Evolutionary conservation across 2,329 filamentous ascomycete genomes (phyloP).

Genomic region (Sphaerulina musiva): DNA sequence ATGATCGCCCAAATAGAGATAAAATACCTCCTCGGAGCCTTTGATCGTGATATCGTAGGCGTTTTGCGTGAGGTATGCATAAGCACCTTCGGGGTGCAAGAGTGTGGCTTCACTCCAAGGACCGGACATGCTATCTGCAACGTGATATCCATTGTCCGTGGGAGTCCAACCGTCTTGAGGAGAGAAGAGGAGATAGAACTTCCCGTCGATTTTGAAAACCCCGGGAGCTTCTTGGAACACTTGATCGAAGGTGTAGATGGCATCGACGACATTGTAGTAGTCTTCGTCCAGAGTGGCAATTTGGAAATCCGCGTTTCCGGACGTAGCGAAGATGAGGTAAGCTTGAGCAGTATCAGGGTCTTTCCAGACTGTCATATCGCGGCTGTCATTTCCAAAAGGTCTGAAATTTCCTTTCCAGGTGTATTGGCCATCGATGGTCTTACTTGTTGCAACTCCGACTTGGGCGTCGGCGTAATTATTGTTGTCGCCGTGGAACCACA

Average conservation of each 20-base stretch:
- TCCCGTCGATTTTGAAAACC: slow-evolving; percentile 53
- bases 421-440: slow-evolving; percentile 57
- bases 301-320: slow-evolving; percentile 24
- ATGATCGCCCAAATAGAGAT: slow-evolving; percentile 61
- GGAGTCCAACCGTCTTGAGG: slow-evolving; percentile 39
- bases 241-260: slow-evolving; percentile 21
- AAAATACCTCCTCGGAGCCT: slow-evolving; percentile 32
- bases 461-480: slow-evolving; percentile 57
- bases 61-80: slow-evolving; percentile 57
- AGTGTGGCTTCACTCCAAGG: slow-evolving; percentile 57
- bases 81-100: slow-evolving; percentile 52
- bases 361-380: slow-evolving; percentile 56
- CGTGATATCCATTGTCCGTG: slow-evolving; percentile 60
- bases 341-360: slow-evolving; percentile 53
- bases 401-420: slow-evolving; percentile 43
- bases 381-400: slow-evolving; percentile 47
- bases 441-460: slow-evolving; percentile 56
- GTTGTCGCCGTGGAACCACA: slow-evolving; percentile 63
- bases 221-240: slow-evolving; percentile 52
- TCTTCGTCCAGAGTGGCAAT: slow-evolving; percentile 25
- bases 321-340: slow-evolving; percentile 52
- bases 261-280: slow-evolving; percentile 22
- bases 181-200: slow-evolving; percentile 61
- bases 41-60: slow-evolving; percentile 50
- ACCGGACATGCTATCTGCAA: slow-evolving; percentile 50